These are phyloP conservation scores for Tripterygium wilfordii DNA, from an alignment of 177 flowering plant species.

Conservation along the genomic window DNA sequence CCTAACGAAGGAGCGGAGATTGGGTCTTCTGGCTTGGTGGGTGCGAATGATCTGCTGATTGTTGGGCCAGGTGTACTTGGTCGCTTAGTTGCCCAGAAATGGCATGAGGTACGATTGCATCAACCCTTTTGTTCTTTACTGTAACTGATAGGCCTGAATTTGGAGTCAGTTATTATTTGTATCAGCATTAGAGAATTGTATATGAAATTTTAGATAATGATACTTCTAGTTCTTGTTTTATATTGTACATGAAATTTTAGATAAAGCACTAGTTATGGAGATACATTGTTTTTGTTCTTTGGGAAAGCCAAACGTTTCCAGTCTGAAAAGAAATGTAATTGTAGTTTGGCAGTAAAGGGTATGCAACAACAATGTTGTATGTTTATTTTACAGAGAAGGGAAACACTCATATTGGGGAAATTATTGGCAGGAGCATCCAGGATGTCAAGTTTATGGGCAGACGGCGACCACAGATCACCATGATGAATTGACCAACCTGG, in stretches of 20 bases:
- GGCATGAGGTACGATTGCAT: conserved; percentile 71
- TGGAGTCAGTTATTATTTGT: no score
- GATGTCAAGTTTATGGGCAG: conserved; percentile 72
- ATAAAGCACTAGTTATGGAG: no score
- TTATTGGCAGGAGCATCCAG: conserved; percentile 68
- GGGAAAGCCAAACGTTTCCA: no score
- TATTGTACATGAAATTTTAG: no score
- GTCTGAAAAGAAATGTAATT: no score
- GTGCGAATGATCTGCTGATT: conserved; percentile 69
- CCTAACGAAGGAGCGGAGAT: conserved; percentile 19
- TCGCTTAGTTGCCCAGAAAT: conserved; percentile 72
- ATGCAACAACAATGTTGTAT: no score
- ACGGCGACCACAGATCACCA: conserved; percentile 81
- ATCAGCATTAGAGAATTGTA: no score
- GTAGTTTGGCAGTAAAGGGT: no score
- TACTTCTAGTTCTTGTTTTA: no score
- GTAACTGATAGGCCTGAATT: no score
- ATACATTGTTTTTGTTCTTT: no score
- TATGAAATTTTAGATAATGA: no score
- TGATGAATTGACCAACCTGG: conserved; percentile 69
- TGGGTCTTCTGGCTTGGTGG: conserved; percentile 36
- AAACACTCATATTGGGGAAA: background rate
- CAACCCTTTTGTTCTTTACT: background rate
- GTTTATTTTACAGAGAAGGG: background rate
- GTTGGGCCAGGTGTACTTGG: conserved; percentile 98